phyloP scores from a whole-genome alignment of 768 basidiomycete species.

The Lentinula detonsa region DNA sequence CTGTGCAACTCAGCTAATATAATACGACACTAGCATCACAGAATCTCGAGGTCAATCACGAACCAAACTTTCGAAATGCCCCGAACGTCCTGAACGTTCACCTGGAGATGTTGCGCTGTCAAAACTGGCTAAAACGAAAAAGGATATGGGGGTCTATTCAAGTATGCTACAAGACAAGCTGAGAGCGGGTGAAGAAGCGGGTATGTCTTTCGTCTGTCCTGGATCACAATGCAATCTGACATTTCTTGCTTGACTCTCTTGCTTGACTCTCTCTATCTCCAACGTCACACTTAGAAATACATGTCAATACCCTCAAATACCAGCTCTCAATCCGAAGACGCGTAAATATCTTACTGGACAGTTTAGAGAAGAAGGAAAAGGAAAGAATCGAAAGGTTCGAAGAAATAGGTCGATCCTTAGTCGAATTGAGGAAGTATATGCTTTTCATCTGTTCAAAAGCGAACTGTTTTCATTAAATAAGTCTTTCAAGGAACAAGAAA shows the following conservation, averaged over 20 bases:
- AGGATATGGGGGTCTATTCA: constrained; percentile 6
- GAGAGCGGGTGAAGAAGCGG: not conserved
- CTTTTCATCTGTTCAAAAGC: not conserved
- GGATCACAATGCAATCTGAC: no score
- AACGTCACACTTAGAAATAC: not conserved
- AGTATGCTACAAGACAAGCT: not conserved
- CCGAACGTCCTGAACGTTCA: constrained; percentile 7
- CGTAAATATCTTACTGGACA: not conserved
- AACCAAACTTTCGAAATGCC: not conserved
- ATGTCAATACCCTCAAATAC: not conserved
- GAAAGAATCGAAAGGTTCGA: not conserved
- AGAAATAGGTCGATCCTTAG: not conserved
- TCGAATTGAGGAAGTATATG: not conserved
- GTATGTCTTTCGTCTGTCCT: not conserved
- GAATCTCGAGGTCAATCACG: not conserved
- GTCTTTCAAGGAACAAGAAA: not conserved
- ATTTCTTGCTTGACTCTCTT: no score
- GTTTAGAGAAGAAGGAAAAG: not conserved
- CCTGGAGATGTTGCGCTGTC: constrained; percentile 9
- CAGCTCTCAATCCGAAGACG: not conserved
- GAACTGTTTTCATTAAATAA: no score
- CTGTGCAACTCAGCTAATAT: not conserved
- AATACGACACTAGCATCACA: not conserved
- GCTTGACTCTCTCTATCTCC: not conserved
- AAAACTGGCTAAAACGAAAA: constrained; percentile 6